Base-by-base conservation (phyloP, 495 filamentous ascomycete genomes). In the Geoglossum glabrum region DNA sequence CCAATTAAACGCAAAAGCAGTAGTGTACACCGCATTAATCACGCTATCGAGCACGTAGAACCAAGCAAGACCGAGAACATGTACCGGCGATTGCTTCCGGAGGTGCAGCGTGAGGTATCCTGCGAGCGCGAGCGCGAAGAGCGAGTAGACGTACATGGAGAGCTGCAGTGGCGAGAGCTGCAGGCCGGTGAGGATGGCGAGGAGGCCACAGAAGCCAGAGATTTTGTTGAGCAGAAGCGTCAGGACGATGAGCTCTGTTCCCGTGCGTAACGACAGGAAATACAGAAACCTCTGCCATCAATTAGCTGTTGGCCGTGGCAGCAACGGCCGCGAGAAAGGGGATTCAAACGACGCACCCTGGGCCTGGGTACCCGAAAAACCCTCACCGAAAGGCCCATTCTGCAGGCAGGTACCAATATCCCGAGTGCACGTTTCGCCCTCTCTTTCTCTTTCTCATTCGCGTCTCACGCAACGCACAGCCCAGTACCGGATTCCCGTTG, bases 181-280 rank as follows among this genome's bases (percentile, higher is more conserved):
- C 59, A 76, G 72, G 64, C 86, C 86, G n/a, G 85, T 87, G 56
- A 87, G 70, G 61, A 93, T 74, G 52, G 89, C 87, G 59, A 95
- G 83, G 55, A 95, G 74, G 64, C 89, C 89, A 70, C 90, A 95
- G 61, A 94, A 71, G 57, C 86, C 87, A 57, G 86, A 86, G 61
- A 84, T 76, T 70, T 94, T 94, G 73, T 95, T 95, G 66, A 95
- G 76, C 30, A 92, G 70, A 57, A 90, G 73, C 11, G 84, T 80
- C 60, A 90, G 73, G 6, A 83, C 80, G 59, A 92, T 83, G 57
- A 94, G 73, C 58, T 90, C 86, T 43, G 85, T 82, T 63, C 86
- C 88, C 33, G 86, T 88, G 59, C 85, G 84, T 55, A 95, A 80
- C 69, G 84, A 85, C 73, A 93, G 86, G 61, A 86, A 66, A 66